Evolutionary conservation across 2,329 filamentous ascomycete species (phyloP).

Genomic region (Ascochyta pisi): DNA sequence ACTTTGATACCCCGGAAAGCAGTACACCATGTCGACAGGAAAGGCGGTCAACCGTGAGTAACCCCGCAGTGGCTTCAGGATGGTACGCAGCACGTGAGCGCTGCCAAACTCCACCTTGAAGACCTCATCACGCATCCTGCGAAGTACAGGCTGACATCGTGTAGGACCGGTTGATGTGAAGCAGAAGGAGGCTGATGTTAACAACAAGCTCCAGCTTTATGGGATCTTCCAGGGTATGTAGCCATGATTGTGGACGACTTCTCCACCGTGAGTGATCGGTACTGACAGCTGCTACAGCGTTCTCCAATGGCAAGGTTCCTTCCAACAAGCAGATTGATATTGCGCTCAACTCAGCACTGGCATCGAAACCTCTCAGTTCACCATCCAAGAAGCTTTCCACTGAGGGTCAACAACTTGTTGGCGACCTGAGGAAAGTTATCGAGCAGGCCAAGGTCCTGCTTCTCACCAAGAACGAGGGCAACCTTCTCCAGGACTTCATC

Average conservation of each 20-base stretch:
- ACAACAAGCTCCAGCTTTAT: constrained; percentile 92
- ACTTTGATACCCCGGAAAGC: constrained; percentile 34
- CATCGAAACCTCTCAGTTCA: constrained; percentile 70
- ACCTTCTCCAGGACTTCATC: constrained; percentile 94
- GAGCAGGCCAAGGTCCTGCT: constrained; percentile 84
- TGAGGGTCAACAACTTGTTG: constrained; percentile 81
- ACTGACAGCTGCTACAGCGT: constrained; percentile 63
- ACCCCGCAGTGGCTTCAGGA: background rate
- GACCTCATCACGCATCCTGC: background rate
- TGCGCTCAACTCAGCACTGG: constrained; percentile 86
- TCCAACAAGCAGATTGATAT: constrained; percentile 97
- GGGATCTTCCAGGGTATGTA: constrained; percentile 75
- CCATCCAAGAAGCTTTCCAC: constrained; percentile 79
- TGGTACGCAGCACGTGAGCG: background rate
- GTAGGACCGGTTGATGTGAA: constrained; percentile 69
- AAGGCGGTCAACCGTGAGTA: constrained; percentile 39
- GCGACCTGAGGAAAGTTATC: constrained; percentile 79
- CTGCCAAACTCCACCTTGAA: background rate
- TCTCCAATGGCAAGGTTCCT: constrained; percentile 87
- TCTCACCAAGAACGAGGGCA: constrained; percentile 92
- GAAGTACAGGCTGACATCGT: constrained; percentile 58
- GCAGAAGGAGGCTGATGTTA: constrained; percentile 83
- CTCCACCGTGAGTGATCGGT: background rate
- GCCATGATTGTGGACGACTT: background rate
- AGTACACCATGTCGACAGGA: constrained; percentile 33